Conservation (phyloP, 1,284 basidiomycete genomes). For the Trichosporon faecale region DNA sequence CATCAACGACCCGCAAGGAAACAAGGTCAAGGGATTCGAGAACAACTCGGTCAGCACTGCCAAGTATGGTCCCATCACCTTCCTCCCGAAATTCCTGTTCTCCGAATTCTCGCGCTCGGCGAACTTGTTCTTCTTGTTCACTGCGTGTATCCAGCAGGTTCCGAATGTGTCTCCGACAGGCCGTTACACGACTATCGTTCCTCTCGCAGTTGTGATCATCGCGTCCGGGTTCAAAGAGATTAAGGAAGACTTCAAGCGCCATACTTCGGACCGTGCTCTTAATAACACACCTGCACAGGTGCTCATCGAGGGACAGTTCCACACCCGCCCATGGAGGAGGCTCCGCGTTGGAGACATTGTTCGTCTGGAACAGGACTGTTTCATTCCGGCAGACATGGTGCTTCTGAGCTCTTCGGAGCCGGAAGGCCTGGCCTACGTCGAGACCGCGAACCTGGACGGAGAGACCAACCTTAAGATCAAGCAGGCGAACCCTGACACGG, state of each 20-base stretch:
- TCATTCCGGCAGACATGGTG: slow-evolving; percentile 93
- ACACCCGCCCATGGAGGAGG: slow-evolving; percentile 78
- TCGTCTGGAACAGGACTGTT: slow-evolving; percentile 84
- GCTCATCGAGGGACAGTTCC: slow-evolving; percentile 65
- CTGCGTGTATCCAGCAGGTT: slow-evolving; percentile 96
- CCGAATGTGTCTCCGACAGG: slow-evolving; percentile 97
- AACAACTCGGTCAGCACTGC: slow-evolving; percentile 89
- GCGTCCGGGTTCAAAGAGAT: slow-evolving; percentile 97
- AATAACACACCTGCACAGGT: slow-evolving; percentile 81
- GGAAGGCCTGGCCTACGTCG: slow-evolving; percentile 94
- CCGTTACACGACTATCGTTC: slow-evolving; percentile 89
- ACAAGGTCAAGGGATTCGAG: slow-evolving; percentile 61
- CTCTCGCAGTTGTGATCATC: slow-evolving; percentile 81
- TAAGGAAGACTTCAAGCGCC: slow-evolving; percentile 90
- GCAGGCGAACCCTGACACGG: slow-evolving; percentile 82
- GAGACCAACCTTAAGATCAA: slow-evolving; percentile 99
- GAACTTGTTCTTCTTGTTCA: slow-evolving; percentile 98
- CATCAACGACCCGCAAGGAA: slow-evolving; percentile 63
- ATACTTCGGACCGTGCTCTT: slow-evolving; percentile 88
- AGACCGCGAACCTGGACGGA: slow-evolving; percentile 95
- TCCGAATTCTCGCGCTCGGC: slow-evolving; percentile 80
- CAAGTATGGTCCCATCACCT: slow-evolving; percentile 89
- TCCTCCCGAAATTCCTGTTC: slow-evolving; percentile 87
- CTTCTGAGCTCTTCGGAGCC: slow-evolving; percentile 89
- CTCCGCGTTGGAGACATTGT: slow-evolving; percentile 89